Conservation (phyloP, 179 eudicot genomes). For the Corrigiola litoralis region DNA sequence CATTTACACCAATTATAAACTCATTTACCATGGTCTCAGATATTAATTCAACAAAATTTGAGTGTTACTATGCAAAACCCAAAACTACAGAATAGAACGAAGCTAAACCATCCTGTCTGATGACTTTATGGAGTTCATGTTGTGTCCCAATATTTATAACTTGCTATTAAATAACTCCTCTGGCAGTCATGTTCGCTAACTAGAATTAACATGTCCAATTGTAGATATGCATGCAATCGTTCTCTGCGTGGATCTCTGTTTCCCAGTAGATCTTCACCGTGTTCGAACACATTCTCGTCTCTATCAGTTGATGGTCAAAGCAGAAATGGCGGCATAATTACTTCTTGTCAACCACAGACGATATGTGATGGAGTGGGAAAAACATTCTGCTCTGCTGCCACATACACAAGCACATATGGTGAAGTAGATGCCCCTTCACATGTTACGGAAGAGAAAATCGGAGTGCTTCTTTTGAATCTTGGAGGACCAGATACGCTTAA, state of each 20-base stretch:
- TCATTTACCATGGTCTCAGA: no score
- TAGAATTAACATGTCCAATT: conserved; percentile 4
- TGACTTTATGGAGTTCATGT: not conserved
- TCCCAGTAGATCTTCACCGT: conserved; percentile 8
- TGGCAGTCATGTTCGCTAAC: conserved; percentile 31
- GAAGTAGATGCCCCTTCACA: conserved; percentile 46
- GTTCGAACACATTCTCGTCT: conserved; percentile 15
- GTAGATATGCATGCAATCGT: conserved; percentile 13
- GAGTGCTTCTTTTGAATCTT: conserved; percentile 86
- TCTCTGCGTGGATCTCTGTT: conserved; percentile 13
- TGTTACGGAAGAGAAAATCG: conserved; percentile 68
- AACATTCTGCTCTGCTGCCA: conserved; percentile 40
- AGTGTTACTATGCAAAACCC: not conserved
- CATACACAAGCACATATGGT: conserved; percentile 36
- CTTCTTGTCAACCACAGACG: conserved; percentile 19
- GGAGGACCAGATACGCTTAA: conserved; percentile 93
- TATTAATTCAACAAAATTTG: no score
- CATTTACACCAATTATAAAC: no score
- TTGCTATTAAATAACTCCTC: not conserved
- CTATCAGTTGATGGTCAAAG: conserved; percentile 17
- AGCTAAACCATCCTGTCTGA: not conserved
- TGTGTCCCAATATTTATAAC: not conserved
- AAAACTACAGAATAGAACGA: not conserved
- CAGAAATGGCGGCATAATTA: conserved; percentile 15
- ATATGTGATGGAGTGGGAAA: conserved; percentile 30